Evolutionary conservation across 2,329 filamentous ascomycete genomes (phyloP), one percentile per base, ranked within the genome.

Genomic region (Exophiala bonariae): DNA sequence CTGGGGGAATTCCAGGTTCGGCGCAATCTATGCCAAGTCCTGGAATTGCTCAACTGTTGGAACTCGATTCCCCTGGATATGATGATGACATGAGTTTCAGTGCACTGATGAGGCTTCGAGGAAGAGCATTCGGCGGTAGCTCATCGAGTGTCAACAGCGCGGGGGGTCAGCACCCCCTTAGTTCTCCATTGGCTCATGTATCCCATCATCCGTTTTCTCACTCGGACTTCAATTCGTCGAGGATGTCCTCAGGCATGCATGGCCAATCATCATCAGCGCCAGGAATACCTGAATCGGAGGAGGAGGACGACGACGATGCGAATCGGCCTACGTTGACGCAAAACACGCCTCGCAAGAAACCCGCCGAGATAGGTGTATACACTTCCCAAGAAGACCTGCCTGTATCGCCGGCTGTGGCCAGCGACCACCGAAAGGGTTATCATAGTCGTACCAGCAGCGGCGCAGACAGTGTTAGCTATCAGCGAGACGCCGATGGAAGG

Each of bases 101-200:
- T 38, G 79, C 86, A 1, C 73, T 95, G 13, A 75, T 89, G 67
- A 85, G 83, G 52, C 67, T 95, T 33, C 81, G 90, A 3, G 84
- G 81, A 9, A 83, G 80, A 40, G 85, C 89, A 0, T 96, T 88
- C 80, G 89, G 89, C 18, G 86, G 87, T 3, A 93, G 88, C 47
- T 86, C 89, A 59, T 82, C 78, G 1, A 92, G 87, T 59, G 68
- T 90, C 4, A 75, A 75, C 41, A 86, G 80, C 54, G 66, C 66
- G 17, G 65, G 63, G 17, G 46, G 55, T 36, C 73, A 69, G 47
- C 67, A 60, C 37, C 39, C 54, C 5, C 49, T 56, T 20, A 57
- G 68, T 34, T 71, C 71, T 14, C 69, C 70, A 2, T 60, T 69
- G 46, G 61, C 64, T 11, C 55, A 57, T 42, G 37, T 44, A 43